Percentiles rank a stretch among this genome's conserved stretches.
phyloP scores from a whole-genome alignment of 1,284 basidiomycete species.

The Dichomitus squalens region DNA sequence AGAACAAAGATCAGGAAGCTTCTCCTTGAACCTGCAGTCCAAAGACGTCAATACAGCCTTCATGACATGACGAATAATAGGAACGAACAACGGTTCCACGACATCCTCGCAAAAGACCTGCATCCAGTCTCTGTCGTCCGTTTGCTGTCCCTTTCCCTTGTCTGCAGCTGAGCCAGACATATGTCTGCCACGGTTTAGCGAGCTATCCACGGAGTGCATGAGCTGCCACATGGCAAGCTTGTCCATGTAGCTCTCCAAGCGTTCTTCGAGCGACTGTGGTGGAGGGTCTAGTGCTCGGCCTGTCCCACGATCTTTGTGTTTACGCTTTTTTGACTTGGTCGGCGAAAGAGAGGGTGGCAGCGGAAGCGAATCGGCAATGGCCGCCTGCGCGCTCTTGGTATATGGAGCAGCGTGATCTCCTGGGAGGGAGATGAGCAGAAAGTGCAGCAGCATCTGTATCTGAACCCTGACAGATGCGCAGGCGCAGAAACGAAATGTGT shows the following conservation, averaged over 20 bases:
- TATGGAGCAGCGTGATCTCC: constrained; percentile 26
- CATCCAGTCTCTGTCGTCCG: constrained; percentile 66
- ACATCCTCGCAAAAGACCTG: constrained; percentile 67
- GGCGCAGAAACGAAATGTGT: constrained; percentile 1
- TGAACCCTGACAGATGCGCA: constrained; percentile 49
- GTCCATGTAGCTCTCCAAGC: constrained; percentile 74
- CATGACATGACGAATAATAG: not conserved
- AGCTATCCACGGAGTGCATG: constrained; percentile 39
- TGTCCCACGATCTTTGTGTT: constrained; percentile 41
- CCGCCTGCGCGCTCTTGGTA: constrained; percentile 2
- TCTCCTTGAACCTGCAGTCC: constrained; percentile 55
- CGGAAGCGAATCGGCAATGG: constrained; percentile 7
- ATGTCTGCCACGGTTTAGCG: constrained; percentile 17
- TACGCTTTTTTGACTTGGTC: constrained; percentile 27
- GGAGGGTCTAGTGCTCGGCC: constrained; percentile 20
- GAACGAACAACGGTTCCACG: constrained; percentile 61
- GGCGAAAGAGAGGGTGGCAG: constrained; percentile 24
- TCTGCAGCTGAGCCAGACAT: constrained; percentile 15
- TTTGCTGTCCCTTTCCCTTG: constrained; percentile 22
- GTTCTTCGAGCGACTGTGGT: constrained; percentile 43
- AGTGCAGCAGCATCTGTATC: constrained; percentile 70
- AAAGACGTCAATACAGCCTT: not conserved
- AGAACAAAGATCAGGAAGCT: constrained; percentile 54
- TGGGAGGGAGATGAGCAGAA: constrained; percentile 65
- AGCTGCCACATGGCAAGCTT: constrained; percentile 77